A percentile compares a stretch with the other conserved stretches of the same genome.
phyloP scores from a whole-genome alignment of 1,284 basidiomycete genomes.

The Cryptococcus sp. region DNA sequence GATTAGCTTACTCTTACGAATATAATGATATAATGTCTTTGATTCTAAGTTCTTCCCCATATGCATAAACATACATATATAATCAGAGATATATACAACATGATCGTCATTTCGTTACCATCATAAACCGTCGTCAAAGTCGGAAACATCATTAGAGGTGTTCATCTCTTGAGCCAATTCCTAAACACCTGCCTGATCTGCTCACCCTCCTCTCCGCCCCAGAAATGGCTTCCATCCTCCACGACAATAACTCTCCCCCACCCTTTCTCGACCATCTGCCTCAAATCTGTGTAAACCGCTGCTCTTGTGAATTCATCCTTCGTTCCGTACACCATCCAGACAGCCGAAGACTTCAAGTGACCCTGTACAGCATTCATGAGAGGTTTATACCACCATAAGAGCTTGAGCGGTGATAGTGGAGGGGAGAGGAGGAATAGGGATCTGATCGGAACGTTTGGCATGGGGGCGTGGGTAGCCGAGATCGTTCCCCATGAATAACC shows the following conservation, averaged over 20 bases:
- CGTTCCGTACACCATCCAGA: constrained; percentile 30
- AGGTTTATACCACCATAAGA: constrained; percentile 17
- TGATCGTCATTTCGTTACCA: constrained; percentile 24
- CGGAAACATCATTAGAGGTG: constrained; percentile 8
- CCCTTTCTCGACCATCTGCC: constrained; percentile 1
- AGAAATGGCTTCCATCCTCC: constrained; percentile 38
- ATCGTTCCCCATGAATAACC: constrained; percentile 42
- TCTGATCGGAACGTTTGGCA: constrained; percentile 2
- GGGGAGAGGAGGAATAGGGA: constrained; percentile 37
- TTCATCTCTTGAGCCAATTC: constrained; percentile 19
- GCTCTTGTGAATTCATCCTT: constrained; percentile 35
- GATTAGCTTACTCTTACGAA: no score
- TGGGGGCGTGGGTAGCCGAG: constrained; percentile 14
- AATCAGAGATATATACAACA: no score
- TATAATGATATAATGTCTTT: no score
- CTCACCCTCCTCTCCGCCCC: constrained; percentile 18
- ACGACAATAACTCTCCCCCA: constrained; percentile 18
- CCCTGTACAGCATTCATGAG: constrained; percentile 14
- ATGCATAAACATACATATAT: no score
- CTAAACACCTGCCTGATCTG: constrained; percentile 15
- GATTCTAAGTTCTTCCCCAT: no score
- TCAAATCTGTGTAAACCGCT: constrained; percentile 9
- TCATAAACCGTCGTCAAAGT: constrained; percentile 23
- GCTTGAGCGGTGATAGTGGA: constrained; percentile 28
- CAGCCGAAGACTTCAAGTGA: background rate